Conservation (phyloP, 2,329 filamentous ascomycete genomes). For the Rhinocladiella similis region DNA sequence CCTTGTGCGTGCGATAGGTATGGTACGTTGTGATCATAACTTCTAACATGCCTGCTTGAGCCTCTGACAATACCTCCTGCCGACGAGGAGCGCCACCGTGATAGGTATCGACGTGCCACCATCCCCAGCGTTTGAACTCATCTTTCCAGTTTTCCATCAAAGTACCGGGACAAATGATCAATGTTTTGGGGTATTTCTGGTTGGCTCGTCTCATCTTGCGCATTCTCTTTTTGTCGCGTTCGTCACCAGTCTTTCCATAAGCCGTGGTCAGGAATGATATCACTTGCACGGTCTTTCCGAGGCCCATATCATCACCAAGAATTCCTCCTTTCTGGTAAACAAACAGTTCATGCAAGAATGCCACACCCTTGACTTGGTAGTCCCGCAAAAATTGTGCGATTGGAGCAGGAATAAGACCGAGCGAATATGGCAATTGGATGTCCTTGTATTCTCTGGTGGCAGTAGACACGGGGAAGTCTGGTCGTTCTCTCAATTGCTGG, state of each 20-base stretch:
- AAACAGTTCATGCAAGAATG: slow-evolving; percentile 84
- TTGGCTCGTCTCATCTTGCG: slow-evolving; percentile 71
- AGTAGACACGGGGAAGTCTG: slow-evolving; percentile 62
- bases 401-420: slow-evolving; percentile 79
- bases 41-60: slow-evolving; percentile 74
- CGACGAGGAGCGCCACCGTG: slow-evolving; percentile 67
- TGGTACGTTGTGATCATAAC: slow-evolving; percentile 93
- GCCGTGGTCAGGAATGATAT: slow-evolving; percentile 87
- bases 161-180: slow-evolving; percentile 87
- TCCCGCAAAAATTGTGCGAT: slow-evolving; percentile 90
- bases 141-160: slow-evolving; percentile 89
- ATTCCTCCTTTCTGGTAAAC: slow-evolving; percentile 89
- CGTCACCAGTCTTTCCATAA: slow-evolving; percentile 91
- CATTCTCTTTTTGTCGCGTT: slow-evolving; percentile 82
- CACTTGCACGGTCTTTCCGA: slow-evolving; percentile 96
- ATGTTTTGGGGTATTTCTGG: slow-evolving; percentile 76
- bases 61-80: slow-evolving; percentile 70
- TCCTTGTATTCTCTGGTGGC: slow-evolving; percentile 72
- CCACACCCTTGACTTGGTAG: slow-evolving; percentile 84
- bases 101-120: slow-evolving; percentile 85
- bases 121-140: slow-evolving; percentile 87
- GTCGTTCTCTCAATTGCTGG: slow-evolving; percentile 66
- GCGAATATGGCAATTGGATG: slow-evolving; percentile 71
- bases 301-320: slow-evolving; percentile 93
- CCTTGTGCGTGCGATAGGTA: slow-evolving; percentile 77